Evolutionary conservation across 2,329 filamentous ascomycete species (phyloP), one percentile per base, ranked within the genome.

Genomic region (Onygenales sp.): DNA sequence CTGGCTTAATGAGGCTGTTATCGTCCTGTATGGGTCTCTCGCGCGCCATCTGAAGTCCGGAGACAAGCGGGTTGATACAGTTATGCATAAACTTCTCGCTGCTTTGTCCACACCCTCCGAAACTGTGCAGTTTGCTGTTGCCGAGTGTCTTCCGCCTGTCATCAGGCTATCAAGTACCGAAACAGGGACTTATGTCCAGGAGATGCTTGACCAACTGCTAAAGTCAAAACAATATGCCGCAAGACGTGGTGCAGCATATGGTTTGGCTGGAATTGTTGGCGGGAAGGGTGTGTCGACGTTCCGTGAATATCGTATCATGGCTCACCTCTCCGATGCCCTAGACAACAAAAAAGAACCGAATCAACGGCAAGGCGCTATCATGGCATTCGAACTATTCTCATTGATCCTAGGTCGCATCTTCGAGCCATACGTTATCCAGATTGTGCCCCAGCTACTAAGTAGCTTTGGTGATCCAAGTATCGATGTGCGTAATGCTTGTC

Each of bases 31-130:
- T 63, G 93, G 93, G 66, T 92, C 94, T 50, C 75, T 98, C 39
- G 93, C 91, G 43, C 84, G 88, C 50, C 93, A 98, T 74, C 74
- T 98, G 55, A 82, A 87, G 60, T 72, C 83, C 6, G 89, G 90
- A n/a, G 93, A 98, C 67, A 74, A 83, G 59, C 91, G 94, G 63
- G 82, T 97, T 48, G 89, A 91, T 1, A 84, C 86, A 53, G 93
- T 98, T 45, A 85, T 98, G 49, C 85, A 92, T 61, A 83, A 90
- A 57, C 77, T 98, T 21, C 78, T 98, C 53, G 82, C 84, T 21
- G 96, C 94, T 6, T 76, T 98, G 44, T 93, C 86, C 67, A 97
- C 92, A 10, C 93, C 93, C 32, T 97, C 93, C 0, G 93, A 98
- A 70, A 91, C 88, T 13, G 93, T 98, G 1, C 93, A 98, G 69